Evolutionary conservation across 164 flowering plant species (phyloP), one percentile per base, ranked within the genome.

Genomic region (Litsea cubeba): DNA sequence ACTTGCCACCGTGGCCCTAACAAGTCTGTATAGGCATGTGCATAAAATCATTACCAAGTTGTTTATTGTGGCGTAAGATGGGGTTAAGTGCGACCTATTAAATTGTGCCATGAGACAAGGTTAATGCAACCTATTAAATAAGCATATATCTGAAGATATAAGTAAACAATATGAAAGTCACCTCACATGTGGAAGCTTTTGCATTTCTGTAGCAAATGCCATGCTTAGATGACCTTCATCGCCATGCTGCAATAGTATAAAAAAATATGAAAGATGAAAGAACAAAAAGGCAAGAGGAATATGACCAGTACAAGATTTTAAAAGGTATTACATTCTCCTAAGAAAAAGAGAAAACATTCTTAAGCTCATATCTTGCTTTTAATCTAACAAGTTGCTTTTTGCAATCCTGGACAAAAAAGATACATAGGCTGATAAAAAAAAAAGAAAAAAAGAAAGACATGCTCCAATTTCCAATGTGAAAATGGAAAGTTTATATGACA

Each of bases 191-290:
- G 91, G 87, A 81, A 92, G 89, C 74, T 85, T 93, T 75, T 87
- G 83, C 89, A 91, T 85, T 81, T 93, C 98, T 80, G 88, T 75
- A 67, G 94, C 91, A 81, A 71, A 95, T 50, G 95, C 95, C 30
- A 58, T 67, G 76, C 90, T 90, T 68, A 95, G 76, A 74, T 82
- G 78, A 75, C 98, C 99, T 86, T 95, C 99, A 83, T 93, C 97
- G 81, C 98, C 99, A 78, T 87, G 94, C 99, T 95, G 77, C 79
- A 83, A 74, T 54, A 75, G 63, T 5, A 76, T 77, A 32, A 64
- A 50, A 25, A 79, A 64, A 78, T 5, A 62, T 24, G 65, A 65
- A 65, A 26, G 17, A 20, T 28, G 20, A 28, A 28, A 12, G 20
- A 66, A 14, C 40, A 12, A 10, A 17, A 64, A 20, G 67, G 15